Conservation (phyloP, 306 rosid genomes). For the Malus domestica region ASM211411v1 NC_041797.1:7565501-7566000, state of each 20-base stretch:
- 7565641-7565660: not conserved
- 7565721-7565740: not conserved
- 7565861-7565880: conserved; percentile 93
- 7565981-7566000: conserved; percentile 95
- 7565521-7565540: conserved; percentile 80
- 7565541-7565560: conserved; percentile 94
- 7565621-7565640: not conserved
- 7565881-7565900: conserved; percentile 83
- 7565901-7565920: conserved; percentile 18
- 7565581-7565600: not conserved
- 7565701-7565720: not conserved
- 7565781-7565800: conserved; percentile 99
- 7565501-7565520: conserved; percentile 91
- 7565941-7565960: not conserved
- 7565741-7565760: not conserved
- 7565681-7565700: not conserved
- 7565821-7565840: conserved; percentile 85
- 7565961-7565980: conserved; percentile 67
- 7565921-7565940: conserved; percentile 1
- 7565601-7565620: not conserved
- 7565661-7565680: not conserved
- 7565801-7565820: conserved; percentile 99
- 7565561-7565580: conserved; percentile 66
- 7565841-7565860: conserved; percentile 96
- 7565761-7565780: conserved; percentile 23